phyloP scores from a whole-genome alignment of 306 rosid genomes.

The Cicer pinnatifidum region DNA sequence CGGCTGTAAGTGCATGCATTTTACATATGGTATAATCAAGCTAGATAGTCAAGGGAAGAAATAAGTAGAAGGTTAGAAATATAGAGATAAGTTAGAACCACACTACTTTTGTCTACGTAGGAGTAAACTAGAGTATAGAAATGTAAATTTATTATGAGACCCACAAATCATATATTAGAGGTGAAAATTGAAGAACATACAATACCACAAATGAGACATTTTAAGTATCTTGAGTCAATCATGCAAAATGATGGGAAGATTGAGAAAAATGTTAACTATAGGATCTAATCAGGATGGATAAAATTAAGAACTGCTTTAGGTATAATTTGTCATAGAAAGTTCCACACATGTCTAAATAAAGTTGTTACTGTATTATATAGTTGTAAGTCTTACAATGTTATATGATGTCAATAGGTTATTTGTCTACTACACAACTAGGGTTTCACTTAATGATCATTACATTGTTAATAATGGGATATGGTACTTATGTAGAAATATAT shows the following conservation, averaged over 20 bases:
- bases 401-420: neutral
- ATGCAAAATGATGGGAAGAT: neutral
- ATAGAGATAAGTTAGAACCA: neutral
- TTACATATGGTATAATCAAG: neutral
- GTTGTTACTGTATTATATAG: no score
- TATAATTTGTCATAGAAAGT: no score
- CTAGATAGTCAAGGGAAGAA: neutral
- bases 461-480: conserved; percentile 11
- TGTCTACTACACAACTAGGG: neutral
- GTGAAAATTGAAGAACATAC: neutral
- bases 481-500: conserved; percentile 3
- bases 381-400: no score
- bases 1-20: neutral
- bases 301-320: no score
- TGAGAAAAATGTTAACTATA: neutral
- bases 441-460: conserved; percentile 7
- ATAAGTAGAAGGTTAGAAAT: neutral
- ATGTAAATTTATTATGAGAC: neutral
- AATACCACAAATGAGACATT: neutral
- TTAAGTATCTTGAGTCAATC: neutral
- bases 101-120: neutral
- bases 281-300: neutral
- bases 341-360: no score
- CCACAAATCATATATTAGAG: neutral
- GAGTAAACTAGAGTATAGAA: neutral